Conservation (phyloP, 2,329 filamentous ascomycete genomes). For the Trichoderma hamatum region DNA sequence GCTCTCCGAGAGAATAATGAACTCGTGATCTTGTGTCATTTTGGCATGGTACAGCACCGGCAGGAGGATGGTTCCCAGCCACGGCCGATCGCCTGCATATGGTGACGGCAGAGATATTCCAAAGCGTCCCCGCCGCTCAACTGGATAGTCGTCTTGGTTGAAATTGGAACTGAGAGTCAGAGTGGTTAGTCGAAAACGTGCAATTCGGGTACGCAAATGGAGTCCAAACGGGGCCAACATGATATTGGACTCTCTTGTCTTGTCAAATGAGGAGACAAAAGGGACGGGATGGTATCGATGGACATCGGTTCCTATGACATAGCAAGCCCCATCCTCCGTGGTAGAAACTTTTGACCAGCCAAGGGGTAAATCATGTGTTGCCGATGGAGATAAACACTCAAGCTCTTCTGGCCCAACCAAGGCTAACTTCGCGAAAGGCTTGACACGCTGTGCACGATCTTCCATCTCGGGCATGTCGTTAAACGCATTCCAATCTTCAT, state of each 20-base stretch:
- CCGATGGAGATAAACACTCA: neutral
- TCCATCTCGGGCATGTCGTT: conserved; percentile 11
- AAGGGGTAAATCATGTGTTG: neutral
- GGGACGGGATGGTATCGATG: neutral
- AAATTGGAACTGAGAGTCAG: neutral
- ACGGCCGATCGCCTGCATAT: conserved; percentile 2
- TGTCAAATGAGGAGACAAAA: neutral
- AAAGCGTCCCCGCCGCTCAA: conserved; percentile 19
- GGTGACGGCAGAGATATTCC: conserved; percentile 14
- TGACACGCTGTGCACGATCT: conserved; percentile 3
- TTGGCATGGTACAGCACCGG: conserved; percentile 19
- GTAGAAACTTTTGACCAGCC: neutral
- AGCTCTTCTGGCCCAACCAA: neutral
- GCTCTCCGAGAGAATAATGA: conserved; percentile 20
- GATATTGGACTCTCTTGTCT: neutral
- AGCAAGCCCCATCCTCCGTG: neutral
- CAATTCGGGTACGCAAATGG: neutral
- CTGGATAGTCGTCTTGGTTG: neutral
- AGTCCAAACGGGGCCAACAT: neutral
- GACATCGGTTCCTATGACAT: neutral
- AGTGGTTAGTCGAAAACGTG: neutral
- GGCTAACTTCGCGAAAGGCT: neutral
- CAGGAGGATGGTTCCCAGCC: conserved; percentile 17
- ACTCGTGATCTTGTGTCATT: conserved; percentile 16
- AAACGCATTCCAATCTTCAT: conserved; percentile 20